These are phyloP conservation scores for Chaetomium sp. DNA, from an alignment of 2,329 filamentous ascomycete genomes.

Conservation along the genomic window DNA sequence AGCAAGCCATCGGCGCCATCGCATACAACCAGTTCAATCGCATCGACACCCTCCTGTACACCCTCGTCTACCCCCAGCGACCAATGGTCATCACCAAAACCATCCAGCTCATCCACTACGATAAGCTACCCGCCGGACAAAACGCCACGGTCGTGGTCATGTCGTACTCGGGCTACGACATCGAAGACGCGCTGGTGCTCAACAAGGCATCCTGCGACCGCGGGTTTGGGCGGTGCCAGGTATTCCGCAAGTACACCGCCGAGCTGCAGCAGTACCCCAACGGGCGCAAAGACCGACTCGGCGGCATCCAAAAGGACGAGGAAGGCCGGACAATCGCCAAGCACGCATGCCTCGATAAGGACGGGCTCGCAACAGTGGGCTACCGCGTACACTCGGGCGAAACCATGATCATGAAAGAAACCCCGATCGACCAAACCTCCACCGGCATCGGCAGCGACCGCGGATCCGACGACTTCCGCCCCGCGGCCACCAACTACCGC, in stretches of 20 bases:
- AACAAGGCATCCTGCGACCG: constrained; percentile 95
- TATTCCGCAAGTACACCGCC: constrained; percentile 90
- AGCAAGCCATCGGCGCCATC: constrained; percentile 97
- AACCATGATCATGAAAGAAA: constrained; percentile 84
- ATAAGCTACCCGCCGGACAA: constrained; percentile 93
- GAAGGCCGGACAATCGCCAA: constrained; percentile 56
- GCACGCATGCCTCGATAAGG: constrained; percentile 68
- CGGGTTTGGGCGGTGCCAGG: constrained; percentile 93
- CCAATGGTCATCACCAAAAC: constrained; percentile 97
- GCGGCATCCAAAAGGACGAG: constrained; percentile 56
- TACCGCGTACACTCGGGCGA: constrained; percentile 71
- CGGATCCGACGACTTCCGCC: constrained; percentile 56
- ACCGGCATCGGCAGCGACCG: constrained; percentile 64
- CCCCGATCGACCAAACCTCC: constrained; percentile 69
- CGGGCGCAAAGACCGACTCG: constrained; percentile 61
- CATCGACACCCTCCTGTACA: constrained; percentile 92
- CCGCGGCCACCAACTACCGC: constrained; percentile 70
- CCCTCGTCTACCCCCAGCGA: constrained; percentile 95
- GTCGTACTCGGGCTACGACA: constrained; percentile 99
- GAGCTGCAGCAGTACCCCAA: constrained; percentile 87
- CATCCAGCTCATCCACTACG: constrained; percentile 93
- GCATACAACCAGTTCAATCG: constrained; percentile 97
- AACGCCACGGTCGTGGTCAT: constrained; percentile 98
- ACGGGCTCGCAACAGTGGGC: constrained; percentile 84
- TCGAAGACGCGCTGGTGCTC: constrained; percentile 92